These are phyloP conservation scores for Candida sithepensis DNA, from an alignment of 805 yeast genomes.

Conservation along the genomic window DNA sequence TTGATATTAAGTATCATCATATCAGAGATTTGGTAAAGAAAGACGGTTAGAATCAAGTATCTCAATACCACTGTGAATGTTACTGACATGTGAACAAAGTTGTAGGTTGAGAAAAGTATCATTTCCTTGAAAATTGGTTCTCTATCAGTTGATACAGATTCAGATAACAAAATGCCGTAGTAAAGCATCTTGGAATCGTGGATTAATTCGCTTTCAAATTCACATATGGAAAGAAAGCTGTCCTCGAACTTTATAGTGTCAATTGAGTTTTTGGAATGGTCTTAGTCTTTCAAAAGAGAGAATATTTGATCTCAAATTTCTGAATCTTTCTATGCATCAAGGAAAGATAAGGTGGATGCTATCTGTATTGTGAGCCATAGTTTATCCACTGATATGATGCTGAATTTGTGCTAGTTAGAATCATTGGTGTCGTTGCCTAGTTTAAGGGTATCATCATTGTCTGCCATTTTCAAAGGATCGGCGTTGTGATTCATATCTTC, in stretches of 20 bases:
- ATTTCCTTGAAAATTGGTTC: slow-evolving; percentile 44
- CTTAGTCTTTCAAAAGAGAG: slow-evolving; percentile 37
- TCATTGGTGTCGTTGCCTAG: slow-evolving; percentile 14
- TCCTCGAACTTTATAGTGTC: slow-evolving; percentile 47
- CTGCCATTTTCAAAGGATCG: slow-evolving; percentile 9
- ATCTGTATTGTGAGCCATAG: slow-evolving; percentile 55
- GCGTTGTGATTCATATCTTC: too few species aligned
- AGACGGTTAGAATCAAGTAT: background rate
- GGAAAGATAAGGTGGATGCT: slow-evolving; percentile 28
- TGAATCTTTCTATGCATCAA: slow-evolving; percentile 36
- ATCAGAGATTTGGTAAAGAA: background rate
- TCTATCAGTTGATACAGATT: slow-evolving; percentile 20
- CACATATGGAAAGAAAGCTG: slow-evolving; percentile 49
- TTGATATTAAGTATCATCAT: background rate
- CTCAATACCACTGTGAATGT: background rate
- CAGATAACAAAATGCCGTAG: slow-evolving; percentile 27
- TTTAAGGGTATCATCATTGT: slow-evolving; percentile 24
- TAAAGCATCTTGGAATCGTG: slow-evolving; percentile 36
- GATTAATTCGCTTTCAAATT: slow-evolving; percentile 46
- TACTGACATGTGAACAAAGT: too few species aligned
- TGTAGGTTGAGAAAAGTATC: too few species aligned
- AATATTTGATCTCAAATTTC: slow-evolving; percentile 39
- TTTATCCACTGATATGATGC: slow-evolving; percentile 26
- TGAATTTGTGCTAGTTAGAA: slow-evolving; percentile 7
- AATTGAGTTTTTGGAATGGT: slow-evolving; percentile 24